These are phyloP conservation scores for Craterostigma plantagineum DNA, from an alignment of 257 asterid genomes.

Conservation along the genomic window DNA sequence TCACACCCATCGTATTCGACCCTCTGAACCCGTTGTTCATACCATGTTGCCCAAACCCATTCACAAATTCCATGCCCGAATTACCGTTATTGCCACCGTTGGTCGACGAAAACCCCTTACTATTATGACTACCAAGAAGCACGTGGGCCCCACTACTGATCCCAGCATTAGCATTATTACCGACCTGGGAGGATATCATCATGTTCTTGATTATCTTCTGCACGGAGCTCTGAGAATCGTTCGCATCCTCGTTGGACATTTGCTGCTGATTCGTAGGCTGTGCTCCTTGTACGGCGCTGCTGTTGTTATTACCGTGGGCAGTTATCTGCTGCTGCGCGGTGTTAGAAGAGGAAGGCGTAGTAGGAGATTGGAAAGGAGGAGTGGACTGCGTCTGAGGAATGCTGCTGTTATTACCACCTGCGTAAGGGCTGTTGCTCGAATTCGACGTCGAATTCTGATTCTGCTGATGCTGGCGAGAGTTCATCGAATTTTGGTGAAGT, in stretches of 20 bases:
- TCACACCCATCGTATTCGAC: constrained; percentile 36
- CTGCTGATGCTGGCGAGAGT: constrained; percentile 62
- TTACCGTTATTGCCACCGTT: constrained; percentile 25
- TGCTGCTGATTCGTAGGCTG: no score
- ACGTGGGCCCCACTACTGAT: constrained; percentile 33
- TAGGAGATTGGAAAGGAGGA: constrained; percentile 53
- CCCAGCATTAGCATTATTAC: constrained; percentile 43
- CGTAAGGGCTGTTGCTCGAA: constrained; percentile 35
- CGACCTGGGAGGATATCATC: constrained; percentile 71
- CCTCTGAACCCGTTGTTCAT: constrained; percentile 68
- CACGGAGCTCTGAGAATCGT: constrained; percentile 85
- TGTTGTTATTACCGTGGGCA: constrained; percentile 10
- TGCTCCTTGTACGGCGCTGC: constrained; percentile 21
- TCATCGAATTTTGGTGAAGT: constrained; percentile 80
- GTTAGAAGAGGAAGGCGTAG: constrained; percentile 52
- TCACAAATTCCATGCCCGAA: no score
- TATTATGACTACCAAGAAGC: constrained; percentile 8
- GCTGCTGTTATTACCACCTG: constrained; percentile 19
- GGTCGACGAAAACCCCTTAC: no score
- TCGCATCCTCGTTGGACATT: constrained; percentile 48
- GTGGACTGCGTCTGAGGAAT: constrained; percentile 45
- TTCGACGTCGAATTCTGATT: constrained; percentile 19
- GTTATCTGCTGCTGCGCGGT: constrained; percentile 41
- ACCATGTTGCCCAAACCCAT: no score
- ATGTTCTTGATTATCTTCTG: constrained; percentile 85